A percentile compares a stretch with the other conserved stretches of the same genome.
Conservation (phyloP, 768 basidiomycete species). For the Galerina sulciceps region DNA sequence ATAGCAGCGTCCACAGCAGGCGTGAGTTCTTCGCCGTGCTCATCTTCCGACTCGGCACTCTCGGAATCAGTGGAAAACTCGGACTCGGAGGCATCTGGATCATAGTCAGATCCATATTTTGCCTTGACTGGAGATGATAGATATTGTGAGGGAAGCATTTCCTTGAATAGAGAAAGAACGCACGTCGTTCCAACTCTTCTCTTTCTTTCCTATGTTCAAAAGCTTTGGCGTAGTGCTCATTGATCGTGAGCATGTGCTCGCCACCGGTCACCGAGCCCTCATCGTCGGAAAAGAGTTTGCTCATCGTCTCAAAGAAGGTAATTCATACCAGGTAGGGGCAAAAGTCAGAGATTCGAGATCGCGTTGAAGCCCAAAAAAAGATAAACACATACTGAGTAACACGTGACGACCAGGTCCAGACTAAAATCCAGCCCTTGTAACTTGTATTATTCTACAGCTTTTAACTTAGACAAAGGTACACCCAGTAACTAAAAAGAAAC, state of each 20-base stretch:
- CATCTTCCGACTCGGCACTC: slow-evolving; percentile 85
- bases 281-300: slow-evolving; percentile 27
- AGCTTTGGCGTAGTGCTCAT: slow-evolving; percentile 65
- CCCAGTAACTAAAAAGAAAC: too few relatives aligned
- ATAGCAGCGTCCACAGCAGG: slow-evolving; percentile 95
- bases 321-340: too few relatives aligned
- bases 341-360: too few relatives aligned
- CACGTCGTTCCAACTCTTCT: slow-evolving; percentile 81
- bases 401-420: too few relatives aligned
- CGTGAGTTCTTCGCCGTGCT: slow-evolving; percentile 93
- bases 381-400: too few relatives aligned
- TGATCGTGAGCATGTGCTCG: slow-evolving; percentile 33
- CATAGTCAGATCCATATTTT: slow-evolving; percentile 81
- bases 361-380: too few relatives aligned
- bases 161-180: slow-evolving; percentile 28
- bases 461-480: too few relatives aligned
- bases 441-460: too few relatives aligned
- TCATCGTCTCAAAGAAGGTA: too few relatives aligned
- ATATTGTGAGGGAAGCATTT: neutral
- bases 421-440: too few relatives aligned
- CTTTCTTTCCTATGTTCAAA: slow-evolving; percentile 84
- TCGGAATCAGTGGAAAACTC: slow-evolving; percentile 67
- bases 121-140: slow-evolving; percentile 60
- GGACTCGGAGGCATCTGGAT: slow-evolving; percentile 49
- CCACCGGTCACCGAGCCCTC: slow-evolving; percentile 15